Evolutionary conservation across 2,329 filamentous ascomycete species (phyloP), one percentile per base, ranked within the genome.

Genomic region (Bipolaris cookei): DNA sequence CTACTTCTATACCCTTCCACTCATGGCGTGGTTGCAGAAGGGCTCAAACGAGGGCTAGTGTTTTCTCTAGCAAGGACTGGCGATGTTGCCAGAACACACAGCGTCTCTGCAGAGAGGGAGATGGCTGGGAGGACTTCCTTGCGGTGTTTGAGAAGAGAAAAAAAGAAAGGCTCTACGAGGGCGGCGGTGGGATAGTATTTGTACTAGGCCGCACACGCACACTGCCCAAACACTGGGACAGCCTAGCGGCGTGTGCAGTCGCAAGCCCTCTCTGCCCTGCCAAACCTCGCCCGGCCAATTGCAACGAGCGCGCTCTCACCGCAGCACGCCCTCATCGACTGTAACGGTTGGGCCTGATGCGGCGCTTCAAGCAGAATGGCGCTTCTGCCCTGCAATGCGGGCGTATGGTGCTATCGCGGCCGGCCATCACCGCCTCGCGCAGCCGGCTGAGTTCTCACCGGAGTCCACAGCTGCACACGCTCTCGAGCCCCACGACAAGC

Each of bases 21-120:
- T 68, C 67, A 69, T 68, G 66, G 46, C 67, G 67, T 59, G 65
- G 68, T 67, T 59, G 68, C 65, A 64, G 62, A 68, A 61, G 63
- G 71, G 68, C 71, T 75, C 72, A 76, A 76, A 76, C 73, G 71
- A 69, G 68, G 71, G 72, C 70, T 64, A 28, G 56, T 46, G 42
- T 63, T 67, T 61, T 54, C 60, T 76, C 72, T 76, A 58, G 70
- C 73, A 76, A 75, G 67, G 61, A 54, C 71, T 64, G 66, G 55
- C 70, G 63, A 46, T 39, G 54, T 63, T 61, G 65, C 61, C 70
- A 73, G 72, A 73, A 71, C 67, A 66, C 64, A 69, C 72, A 73
- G 66, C 67, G 61, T 54, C 63, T 68, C 68, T 62, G 64, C 66
- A 34, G 54, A 54, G 39, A 34, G 51, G 56, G 62, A 69, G 66